Evolutionary conservation across 2,329 filamentous ascomycete genomes (phyloP).

Genomic region (Penicillium paneum): DNA sequence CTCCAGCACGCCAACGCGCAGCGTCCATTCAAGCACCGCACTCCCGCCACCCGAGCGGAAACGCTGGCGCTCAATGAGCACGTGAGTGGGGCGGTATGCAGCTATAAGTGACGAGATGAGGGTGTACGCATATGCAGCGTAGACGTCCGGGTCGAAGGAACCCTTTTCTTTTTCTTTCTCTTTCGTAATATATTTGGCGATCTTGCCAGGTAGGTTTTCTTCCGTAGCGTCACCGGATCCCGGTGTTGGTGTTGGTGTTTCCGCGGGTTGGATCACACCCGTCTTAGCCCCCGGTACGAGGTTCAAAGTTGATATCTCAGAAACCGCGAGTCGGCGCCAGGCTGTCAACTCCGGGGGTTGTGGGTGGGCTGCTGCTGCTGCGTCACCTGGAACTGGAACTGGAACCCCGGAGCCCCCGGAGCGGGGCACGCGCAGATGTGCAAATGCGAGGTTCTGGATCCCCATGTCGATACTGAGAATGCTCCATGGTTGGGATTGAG

Average conservation of each 20-base stretch:
- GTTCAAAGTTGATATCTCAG: constrained; percentile 20
- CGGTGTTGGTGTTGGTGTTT: neutral
- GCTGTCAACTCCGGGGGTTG: constrained; percentile 29
- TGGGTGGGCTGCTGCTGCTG: neutral
- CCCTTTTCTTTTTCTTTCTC: constrained; percentile 4
- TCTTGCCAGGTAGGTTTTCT: neutral
- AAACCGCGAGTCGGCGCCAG: constrained; percentile 43
- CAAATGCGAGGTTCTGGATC: constrained; percentile 75
- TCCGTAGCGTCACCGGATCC: neutral
- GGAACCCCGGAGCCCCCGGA: neutral
- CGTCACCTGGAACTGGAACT: neutral
- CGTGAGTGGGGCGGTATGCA: constrained; percentile 58
- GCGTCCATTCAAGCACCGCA: constrained; percentile 75
- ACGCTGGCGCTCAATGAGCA: constrained; percentile 67
- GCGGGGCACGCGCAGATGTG: constrained; percentile 51
- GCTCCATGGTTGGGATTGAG: constrained; percentile 35
- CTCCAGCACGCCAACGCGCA: constrained; percentile 78
- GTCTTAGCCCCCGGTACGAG: neutral
- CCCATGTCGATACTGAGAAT: constrained; percentile 82
- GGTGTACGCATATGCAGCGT: constrained; percentile 56
- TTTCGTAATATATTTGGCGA: neutral
- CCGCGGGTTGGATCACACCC: neutral
- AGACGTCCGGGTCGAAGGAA: constrained; percentile 51
- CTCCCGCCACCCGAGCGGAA: constrained; percentile 62
- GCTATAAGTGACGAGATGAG: constrained; percentile 52